These are phyloP conservation scores for Pseudogymnoascus sp. DNA, from an alignment of 2,329 filamentous ascomycete genomes.

Conservation along the genomic window DNA sequence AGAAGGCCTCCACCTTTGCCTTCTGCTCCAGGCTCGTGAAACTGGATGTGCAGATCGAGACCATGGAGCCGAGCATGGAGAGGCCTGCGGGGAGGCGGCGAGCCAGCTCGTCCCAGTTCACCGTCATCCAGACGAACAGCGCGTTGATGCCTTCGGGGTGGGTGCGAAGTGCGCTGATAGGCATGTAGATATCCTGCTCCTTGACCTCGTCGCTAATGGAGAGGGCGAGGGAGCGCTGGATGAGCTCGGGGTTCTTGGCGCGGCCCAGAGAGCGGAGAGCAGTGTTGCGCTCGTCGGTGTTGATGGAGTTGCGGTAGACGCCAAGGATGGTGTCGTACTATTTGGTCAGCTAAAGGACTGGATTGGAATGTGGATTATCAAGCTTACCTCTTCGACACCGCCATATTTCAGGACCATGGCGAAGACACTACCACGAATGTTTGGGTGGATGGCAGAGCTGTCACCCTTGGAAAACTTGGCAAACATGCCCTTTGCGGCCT, in stretches of 20 bases:
- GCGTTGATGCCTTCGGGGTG: conserved; percentile 71
- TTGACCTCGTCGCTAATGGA: conserved; percentile 75
- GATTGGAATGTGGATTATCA: background rate
- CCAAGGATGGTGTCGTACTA: conserved; percentile 69
- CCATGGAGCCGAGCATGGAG: conserved; percentile 75
- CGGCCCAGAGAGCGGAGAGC: conserved; percentile 77
- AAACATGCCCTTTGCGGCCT: conserved; percentile 84
- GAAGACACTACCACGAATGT: conserved; percentile 81
- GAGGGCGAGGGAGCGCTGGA: conserved; percentile 69
- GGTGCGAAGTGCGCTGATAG: conserved; percentile 66
- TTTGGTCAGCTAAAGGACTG: background rate
- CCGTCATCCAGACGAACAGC: conserved; percentile 73
- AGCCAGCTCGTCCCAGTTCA: conserved; percentile 79
- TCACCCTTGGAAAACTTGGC: conserved; percentile 74
- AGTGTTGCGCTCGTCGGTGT: conserved; percentile 83
- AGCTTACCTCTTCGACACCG: conserved; percentile 65
- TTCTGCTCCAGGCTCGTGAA: conserved; percentile 73
- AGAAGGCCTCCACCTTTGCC: conserved; percentile 70
- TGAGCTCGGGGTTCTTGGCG: conserved; percentile 66
- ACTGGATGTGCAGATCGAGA: conserved; percentile 70
- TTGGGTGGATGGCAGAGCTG: conserved; percentile 75
- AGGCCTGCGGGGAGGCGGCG: conserved; percentile 78
- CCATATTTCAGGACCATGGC: conserved; percentile 76
- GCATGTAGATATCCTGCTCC: conserved; percentile 90
- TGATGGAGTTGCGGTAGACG: conserved; percentile 65